Evolutionary conservation across 1,139 yeast genomes (phyloP).

Genomic region (Yarrowia galli): DNA sequence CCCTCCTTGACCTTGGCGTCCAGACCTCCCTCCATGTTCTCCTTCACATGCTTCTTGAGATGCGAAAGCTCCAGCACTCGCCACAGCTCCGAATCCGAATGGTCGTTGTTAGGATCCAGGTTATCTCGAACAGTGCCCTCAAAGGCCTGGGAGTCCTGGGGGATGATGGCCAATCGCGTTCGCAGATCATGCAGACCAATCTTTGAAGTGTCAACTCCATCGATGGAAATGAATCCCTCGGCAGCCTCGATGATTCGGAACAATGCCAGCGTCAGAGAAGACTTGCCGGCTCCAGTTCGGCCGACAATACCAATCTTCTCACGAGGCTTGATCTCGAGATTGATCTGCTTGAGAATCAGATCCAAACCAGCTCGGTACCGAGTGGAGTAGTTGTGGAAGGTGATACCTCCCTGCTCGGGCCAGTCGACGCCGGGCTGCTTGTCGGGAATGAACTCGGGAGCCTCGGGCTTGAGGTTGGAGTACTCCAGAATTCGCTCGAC

Average conservation of each 20-base stretch:
- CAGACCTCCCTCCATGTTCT: constrained; percentile 68
- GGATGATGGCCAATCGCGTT: constrained; percentile 85
- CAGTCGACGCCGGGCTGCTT: constrained; percentile 74
- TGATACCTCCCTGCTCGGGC: constrained; percentile 80
- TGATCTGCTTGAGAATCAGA: constrained; percentile 75
- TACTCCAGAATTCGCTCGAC: constrained; percentile 95
- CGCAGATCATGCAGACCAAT: constrained; percentile 88
- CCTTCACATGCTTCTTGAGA: constrained; percentile 70
- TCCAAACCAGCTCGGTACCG: constrained; percentile 87
- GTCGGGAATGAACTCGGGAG: constrained; percentile 74
- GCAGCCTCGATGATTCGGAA: constrained; percentile 89
- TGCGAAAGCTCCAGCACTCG: constrained; percentile 84
- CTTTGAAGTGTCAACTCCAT: constrained; percentile 67
- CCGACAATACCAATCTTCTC: constrained; percentile 93
- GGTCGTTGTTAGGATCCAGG: constrained; percentile 79
- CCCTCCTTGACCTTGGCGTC: constrained; percentile 77
- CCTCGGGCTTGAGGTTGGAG: constrained; percentile 76
- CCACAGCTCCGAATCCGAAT: constrained; percentile 84
- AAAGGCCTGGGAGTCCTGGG: constrained; percentile 96
- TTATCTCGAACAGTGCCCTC: constrained; percentile 90
- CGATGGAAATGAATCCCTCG: constrained; percentile 76
- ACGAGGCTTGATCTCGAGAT: constrained; percentile 68
- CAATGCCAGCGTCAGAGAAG: constrained; percentile 85
- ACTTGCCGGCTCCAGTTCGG: constrained; percentile 97
- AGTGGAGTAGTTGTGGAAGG: constrained; percentile 77